A percentile compares a stretch with the other conserved stretches of the same genome.
Evolutionary conservation across 306 rosid species (phyloP).

Genomic region (Erythrophleum fordii): DNA sequence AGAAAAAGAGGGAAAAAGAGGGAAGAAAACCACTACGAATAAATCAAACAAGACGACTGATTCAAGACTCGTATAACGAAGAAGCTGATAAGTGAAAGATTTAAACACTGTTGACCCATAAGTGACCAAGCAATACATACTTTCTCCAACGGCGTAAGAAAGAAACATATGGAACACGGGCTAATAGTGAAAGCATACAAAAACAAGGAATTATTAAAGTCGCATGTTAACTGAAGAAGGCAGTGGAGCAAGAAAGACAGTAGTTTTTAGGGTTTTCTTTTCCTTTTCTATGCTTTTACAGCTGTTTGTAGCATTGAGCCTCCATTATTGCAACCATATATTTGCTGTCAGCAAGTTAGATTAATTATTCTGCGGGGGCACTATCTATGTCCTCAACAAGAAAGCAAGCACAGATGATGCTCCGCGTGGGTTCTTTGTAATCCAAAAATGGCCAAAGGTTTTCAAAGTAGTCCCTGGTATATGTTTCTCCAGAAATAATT

Average conservation of each 20-base stretch:
- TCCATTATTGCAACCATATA: not conserved
- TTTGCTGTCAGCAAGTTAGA: not conserved
- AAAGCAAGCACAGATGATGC: not conserved
- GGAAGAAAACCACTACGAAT: slow-evolving; percentile 20
- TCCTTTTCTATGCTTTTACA: not conserved
- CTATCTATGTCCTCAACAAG: not conserved
- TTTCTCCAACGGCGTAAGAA: slow-evolving; percentile 8
- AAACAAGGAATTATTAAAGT: slow-evolving; percentile 21
- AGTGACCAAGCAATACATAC: slow-evolving; percentile 33
- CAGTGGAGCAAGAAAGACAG: not conserved
- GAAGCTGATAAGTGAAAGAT: not conserved
- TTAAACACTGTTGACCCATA: slow-evolving; percentile 29
- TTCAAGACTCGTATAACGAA: slow-evolving; percentile 14
- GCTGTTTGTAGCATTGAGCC: slow-evolving; percentile 11
- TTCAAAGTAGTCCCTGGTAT: not conserved
- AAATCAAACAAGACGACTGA: slow-evolving; percentile 42
- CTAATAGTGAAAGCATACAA: not conserved
- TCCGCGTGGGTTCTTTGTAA: not conserved
- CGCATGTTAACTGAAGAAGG: slow-evolving; percentile 34
- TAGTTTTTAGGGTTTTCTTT: slow-evolving; percentile 40
- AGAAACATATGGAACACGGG: not conserved
- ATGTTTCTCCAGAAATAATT: not conserved
- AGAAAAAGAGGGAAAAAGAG: not conserved
- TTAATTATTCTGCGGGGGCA: slow-evolving; percentile 25
- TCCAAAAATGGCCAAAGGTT: not conserved